These are phyloP conservation scores for Penicillium robsamsonii DNA, from an alignment of 495 filamentous ascomycete genomes.

Conservation along the genomic window DNA sequence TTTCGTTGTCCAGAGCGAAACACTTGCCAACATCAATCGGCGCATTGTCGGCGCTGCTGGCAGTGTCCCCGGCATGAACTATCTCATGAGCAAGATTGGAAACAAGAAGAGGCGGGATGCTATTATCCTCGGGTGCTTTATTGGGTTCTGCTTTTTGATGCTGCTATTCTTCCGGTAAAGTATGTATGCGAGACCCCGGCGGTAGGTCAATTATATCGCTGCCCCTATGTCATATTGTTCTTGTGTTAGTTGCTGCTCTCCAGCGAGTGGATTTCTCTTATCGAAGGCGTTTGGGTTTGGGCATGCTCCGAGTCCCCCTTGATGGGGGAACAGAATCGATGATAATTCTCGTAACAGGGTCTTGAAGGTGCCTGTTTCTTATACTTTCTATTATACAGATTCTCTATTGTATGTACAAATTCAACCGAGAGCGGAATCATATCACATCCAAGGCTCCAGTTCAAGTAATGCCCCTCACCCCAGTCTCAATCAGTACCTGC, in stretches of 20 bases:
- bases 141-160: conserved; percentile 86
- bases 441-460: conserved; percentile 8
- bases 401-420: conserved; percentile 37
- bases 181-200: neutral
- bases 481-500: conserved; percentile 10
- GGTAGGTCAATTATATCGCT: neutral
- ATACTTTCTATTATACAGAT: conserved; percentile 32
- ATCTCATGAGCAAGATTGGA: conserved; percentile 89
- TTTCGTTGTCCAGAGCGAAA: conserved; percentile 84
- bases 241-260: conserved; percentile 18
- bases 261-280: conserved; percentile 20
- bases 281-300: conserved; percentile 25
- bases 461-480: neutral
- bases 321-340: conserved; percentile 13
- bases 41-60: conserved; percentile 84
- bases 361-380: conserved; percentile 15
- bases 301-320: conserved; percentile 17
- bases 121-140: conserved; percentile 85
- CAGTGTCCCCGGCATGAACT: conserved; percentile 90
- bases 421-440: conserved; percentile 20
- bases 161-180: conserved; percentile 76
- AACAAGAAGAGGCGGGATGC: conserved; percentile 94
- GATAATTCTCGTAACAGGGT: conserved; percentile 22
- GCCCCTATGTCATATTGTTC: conserved; percentile 5
- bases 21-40: conserved; percentile 78